Percentiles rank a stretch among this genome's conserved stretches.
Evolutionary conservation across 139 green algal species (phyloP).

Genomic region (Spirogloea muscicola): DNA sequence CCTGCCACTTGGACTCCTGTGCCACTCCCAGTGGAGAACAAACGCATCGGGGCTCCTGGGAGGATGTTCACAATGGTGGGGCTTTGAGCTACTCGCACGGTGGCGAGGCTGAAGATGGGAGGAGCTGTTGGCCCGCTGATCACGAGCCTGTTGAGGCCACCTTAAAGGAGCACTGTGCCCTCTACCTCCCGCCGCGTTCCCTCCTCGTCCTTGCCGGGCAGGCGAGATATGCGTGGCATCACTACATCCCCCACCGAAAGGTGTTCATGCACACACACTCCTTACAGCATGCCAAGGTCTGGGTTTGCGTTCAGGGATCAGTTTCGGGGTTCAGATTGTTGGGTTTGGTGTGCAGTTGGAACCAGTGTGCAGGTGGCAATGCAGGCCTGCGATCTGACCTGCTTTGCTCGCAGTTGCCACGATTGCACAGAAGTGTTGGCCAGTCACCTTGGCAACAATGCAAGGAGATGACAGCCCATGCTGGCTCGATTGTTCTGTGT

Average conservation of each 20-base stretch:
- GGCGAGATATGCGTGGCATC: constrained; percentile 78
- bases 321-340: background rate
- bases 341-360: background rate
- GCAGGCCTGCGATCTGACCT: background rate
- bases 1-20: too few relatives aligned
- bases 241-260: constrained; percentile 93
- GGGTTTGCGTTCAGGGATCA: background rate
- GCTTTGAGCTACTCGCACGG: too few relatives aligned
- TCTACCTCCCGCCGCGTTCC: constrained; percentile 71
- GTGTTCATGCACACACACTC: too few relatives aligned
- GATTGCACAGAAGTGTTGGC: background rate
- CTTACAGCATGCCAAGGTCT: too few relatives aligned
- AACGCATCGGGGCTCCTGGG: too few relatives aligned
- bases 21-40: too few relatives aligned
- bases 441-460: background rate
- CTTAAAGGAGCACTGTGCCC: too few relatives aligned
- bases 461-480: background rate
- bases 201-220: constrained; percentile 85
- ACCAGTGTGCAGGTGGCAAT: background rate
- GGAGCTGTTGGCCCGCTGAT: too few relatives aligned
- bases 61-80: too few relatives aligned
- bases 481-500: background rate
- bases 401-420: background rate
- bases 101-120: too few relatives aligned
- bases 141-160: too few relatives aligned